A percentile compares a stretch with the other conserved stretches of the same genome.
Evolutionary conservation across 768 basidiomycete genomes (phyloP).

Genomic region (Lactifluus rugatus): DNA sequence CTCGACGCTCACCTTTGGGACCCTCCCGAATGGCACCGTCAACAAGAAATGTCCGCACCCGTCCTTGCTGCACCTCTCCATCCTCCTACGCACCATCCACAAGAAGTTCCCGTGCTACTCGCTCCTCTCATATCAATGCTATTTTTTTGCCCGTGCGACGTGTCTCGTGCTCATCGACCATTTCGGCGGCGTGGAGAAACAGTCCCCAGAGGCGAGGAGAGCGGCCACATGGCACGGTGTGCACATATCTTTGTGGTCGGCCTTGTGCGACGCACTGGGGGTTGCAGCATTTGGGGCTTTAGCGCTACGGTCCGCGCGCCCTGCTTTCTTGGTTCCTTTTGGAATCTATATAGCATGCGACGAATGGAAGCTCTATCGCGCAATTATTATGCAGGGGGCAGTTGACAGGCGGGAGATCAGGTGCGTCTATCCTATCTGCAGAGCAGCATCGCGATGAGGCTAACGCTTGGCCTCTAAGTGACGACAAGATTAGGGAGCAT

Average conservation of each 20-base stretch:
- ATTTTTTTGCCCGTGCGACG: conserved; percentile 17
- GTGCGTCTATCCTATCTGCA: not conserved
- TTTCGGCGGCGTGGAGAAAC: conserved; percentile 6
- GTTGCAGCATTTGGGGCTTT: conserved; percentile 10
- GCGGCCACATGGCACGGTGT: conserved; percentile 16
- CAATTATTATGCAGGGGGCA: conserved; percentile 1
- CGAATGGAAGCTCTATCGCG: conserved; percentile 7
- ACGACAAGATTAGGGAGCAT: not conserved
- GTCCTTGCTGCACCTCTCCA: conserved; percentile 12
- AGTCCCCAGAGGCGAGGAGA: not conserved
- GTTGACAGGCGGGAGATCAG: conserved; percentile 10
- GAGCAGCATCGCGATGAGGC: not conserved
- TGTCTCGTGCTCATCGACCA: conserved; percentile 7
- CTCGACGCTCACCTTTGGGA: conserved; percentile 9
- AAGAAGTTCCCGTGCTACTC: conserved; percentile 12
- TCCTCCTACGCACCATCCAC: conserved; percentile 15
- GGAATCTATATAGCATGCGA: conserved; percentile 11
- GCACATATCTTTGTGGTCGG: conserved; percentile 16
- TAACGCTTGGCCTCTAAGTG: not conserved
- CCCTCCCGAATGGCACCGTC: not conserved
- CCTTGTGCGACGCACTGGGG: conserved; percentile 8
- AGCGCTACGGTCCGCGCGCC: conserved; percentile 10
- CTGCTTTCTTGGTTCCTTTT: conserved; percentile 6
- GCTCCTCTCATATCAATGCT: conserved; percentile 16
- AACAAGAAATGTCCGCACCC: not conserved